Conservation (phyloP, 148 eudicot genomes). For the Chenopodium formosanum region DNA sequence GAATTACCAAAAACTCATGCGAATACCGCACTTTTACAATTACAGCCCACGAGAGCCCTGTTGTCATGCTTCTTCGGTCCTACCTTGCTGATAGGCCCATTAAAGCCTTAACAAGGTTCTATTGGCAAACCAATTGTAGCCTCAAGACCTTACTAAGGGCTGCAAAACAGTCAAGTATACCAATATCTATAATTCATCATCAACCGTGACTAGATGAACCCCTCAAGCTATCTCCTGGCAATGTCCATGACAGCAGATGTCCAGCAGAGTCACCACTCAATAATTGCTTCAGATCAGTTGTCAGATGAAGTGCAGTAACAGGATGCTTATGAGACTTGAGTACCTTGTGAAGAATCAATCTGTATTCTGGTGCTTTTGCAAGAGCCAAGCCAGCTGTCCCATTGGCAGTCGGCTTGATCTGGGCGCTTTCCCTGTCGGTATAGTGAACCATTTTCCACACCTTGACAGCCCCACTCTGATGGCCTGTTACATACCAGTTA, state of each 20-base stretch:
- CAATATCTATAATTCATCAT: constrained; percentile 12
- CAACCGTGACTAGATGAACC: constrained; percentile 55
- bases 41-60: constrained; percentile 45
- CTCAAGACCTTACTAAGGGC: constrained; percentile 15
- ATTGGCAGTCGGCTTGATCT: constrained; percentile 36
- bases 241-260: constrained; percentile 85
- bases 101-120: constrained; percentile 13
- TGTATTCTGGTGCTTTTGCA: constrained; percentile 64
- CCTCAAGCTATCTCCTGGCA: constrained; percentile 76
- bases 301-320: constrained; percentile 77
- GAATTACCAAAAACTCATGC: not conserved
- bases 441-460: constrained; percentile 88
- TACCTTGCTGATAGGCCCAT: constrained; percentile 21
- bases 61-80: constrained; percentile 27
- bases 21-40: not conserved
- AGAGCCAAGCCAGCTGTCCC: constrained; percentile 46
- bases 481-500: constrained; percentile 90
- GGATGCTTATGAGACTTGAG: constrained; percentile 83
- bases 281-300: constrained; percentile 78
- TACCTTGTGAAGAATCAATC: constrained; percentile 70
- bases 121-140: constrained; percentile 16
- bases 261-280: constrained; percentile 87
- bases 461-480: constrained; percentile 90
- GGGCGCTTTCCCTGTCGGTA: constrained; percentile 40
- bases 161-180: constrained; percentile 12